These are phyloP conservation scores for Rhodotorula paludigena DNA, from an alignment of 768 basidiomycete genomes.

Conservation along the genomic window DNA sequence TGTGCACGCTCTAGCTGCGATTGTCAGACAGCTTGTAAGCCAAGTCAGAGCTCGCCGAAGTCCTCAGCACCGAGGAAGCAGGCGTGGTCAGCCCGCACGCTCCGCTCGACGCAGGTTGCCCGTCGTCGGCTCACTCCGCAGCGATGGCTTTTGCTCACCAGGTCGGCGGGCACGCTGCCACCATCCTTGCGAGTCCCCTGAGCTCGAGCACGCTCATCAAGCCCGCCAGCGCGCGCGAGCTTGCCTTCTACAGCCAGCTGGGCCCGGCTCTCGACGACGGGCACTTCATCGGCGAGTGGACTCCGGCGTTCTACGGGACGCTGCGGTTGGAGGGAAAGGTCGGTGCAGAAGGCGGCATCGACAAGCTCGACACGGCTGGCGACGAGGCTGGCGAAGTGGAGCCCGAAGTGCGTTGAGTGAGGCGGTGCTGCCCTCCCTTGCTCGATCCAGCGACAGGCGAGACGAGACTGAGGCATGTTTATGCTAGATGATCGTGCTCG, in stretches of 20 bases:
- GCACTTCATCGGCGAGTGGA: conserved; percentile 51
- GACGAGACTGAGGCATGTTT: no score
- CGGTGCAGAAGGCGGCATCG: conserved; percentile 40
- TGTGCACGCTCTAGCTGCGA: no score
- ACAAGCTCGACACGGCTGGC: conserved; percentile 3
- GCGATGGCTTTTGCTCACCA: conserved; percentile 48
- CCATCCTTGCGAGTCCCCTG: conserved; percentile 64
- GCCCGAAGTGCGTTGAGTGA: conserved; percentile 13
- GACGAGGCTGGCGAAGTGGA: neutral
- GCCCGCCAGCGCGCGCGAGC: conserved; percentile 61
- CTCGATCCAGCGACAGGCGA: no score
- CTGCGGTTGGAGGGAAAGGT: conserved; percentile 66
- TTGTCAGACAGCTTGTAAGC: no score
- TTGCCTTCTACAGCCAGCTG: conserved; percentile 64
- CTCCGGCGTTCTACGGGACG: conserved; percentile 74
- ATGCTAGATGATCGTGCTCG: conserved; percentile 51
- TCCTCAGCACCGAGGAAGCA: no score
- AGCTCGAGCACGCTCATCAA: conserved; percentile 72
- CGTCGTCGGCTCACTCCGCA: neutral
- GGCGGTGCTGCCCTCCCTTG: no score
- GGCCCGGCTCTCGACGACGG: conserved; percentile 42
- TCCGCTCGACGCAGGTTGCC: no score
- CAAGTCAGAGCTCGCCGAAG: no score
- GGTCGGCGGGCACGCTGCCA: conserved; percentile 73
- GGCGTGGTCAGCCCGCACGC: no score